phyloP scores from a whole-genome alignment of 768 basidiomycete genomes.

The Hericium rajendrae region DNA sequence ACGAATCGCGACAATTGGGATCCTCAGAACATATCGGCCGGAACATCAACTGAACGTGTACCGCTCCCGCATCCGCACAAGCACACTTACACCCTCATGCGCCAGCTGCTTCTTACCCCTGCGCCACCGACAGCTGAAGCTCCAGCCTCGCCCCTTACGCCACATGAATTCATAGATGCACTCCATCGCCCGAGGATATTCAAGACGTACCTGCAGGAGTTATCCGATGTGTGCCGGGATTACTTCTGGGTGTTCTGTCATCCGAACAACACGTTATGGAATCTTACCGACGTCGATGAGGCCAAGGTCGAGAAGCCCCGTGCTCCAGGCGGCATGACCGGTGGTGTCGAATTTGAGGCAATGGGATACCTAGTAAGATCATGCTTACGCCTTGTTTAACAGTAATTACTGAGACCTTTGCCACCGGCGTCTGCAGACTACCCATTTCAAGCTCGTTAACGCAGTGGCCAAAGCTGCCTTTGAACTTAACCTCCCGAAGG shows the following conservation, averaged over 20 bases:
- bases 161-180: slow-evolving; percentile 75
- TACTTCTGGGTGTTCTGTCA: slow-evolving; percentile 98
- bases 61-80: slow-evolving; percentile 67
- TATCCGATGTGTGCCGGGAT: slow-evolving; percentile 86
- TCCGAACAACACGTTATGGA: slow-evolving; percentile 87
- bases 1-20: slow-evolving; percentile 17
- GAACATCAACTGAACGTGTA: slow-evolving; percentile 40
- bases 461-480: slow-evolving; percentile 58
- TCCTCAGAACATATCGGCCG: slow-evolving; percentile 5
- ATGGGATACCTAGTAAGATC: slow-evolving; percentile 84
- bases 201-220: slow-evolving; percentile 73
- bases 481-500: slow-evolving; percentile 53
- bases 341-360: slow-evolving; percentile 96
- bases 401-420: neutral
- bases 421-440: slow-evolving; percentile 43
- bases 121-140: slow-evolving; percentile 58
- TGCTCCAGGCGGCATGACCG: slow-evolving; percentile 97
- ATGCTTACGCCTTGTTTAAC: neutral
- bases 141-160: slow-evolving; percentile 48
- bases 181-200: slow-evolving; percentile 63
- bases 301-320: slow-evolving; percentile 78
- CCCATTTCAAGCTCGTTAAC: slow-evolving; percentile 82
- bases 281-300: slow-evolving; percentile 74
- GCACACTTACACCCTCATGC: slow-evolving; percentile 63
- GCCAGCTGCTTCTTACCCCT: slow-evolving; percentile 64